These are phyloP conservation scores for Metschnikowia chrysomelidarum DNA, from an alignment of 805 yeast genomes.

Conservation along the genomic window DNA sequence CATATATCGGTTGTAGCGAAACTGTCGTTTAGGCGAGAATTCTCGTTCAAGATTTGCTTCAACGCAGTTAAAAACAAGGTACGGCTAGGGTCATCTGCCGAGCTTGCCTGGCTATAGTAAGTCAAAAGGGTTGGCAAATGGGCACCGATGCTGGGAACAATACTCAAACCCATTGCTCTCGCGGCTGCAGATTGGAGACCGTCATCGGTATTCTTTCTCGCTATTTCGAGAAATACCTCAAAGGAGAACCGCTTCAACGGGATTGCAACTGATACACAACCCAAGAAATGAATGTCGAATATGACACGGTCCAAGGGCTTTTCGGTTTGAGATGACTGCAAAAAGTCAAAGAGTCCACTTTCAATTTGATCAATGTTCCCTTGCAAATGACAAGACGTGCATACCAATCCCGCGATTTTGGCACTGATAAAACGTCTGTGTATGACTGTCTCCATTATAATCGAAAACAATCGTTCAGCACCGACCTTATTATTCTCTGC, in stretches of 20 bases:
- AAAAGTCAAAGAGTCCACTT: slow-evolving; percentile 27
- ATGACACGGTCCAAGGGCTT: slow-evolving; percentile 18
- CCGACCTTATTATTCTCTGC: slow-evolving; percentile 9
- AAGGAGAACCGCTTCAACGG: slow-evolving; percentile 23
- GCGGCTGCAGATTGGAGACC: slow-evolving; percentile 47
- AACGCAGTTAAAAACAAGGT: slow-evolving; percentile 21
- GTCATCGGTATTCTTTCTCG: slow-evolving; percentile 32
- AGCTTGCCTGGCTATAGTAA: slow-evolving; percentile 11
- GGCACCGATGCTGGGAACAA: slow-evolving; percentile 35
- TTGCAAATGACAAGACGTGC: slow-evolving; percentile 20
- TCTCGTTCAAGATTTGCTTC: slow-evolving; percentile 21
- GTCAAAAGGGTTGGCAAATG: slow-evolving; percentile 40
- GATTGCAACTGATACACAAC: slow-evolving; percentile 39
- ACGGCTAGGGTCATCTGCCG: slow-evolving; percentile 9
- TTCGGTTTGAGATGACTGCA: slow-evolving; percentile 19
- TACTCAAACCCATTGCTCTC: slow-evolving; percentile 50
- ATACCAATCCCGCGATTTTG: slow-evolving; percentile 30
- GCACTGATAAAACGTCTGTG: slow-evolving; percentile 26
- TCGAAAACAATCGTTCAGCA: slow-evolving; percentile 4
- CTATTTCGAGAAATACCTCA: slow-evolving; percentile 33
- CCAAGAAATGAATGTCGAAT: slow-evolving; percentile 46
- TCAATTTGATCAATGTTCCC: slow-evolving; percentile 27
- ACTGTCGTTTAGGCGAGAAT: slow-evolving; percentile 3
- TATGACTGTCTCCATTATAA: slow-evolving; percentile 16
- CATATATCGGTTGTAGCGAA: slow-evolving; percentile 11